Evolutionary conservation across 306 rosid species (phyloP).

Genomic region (Canavalia gladiata): DNA sequence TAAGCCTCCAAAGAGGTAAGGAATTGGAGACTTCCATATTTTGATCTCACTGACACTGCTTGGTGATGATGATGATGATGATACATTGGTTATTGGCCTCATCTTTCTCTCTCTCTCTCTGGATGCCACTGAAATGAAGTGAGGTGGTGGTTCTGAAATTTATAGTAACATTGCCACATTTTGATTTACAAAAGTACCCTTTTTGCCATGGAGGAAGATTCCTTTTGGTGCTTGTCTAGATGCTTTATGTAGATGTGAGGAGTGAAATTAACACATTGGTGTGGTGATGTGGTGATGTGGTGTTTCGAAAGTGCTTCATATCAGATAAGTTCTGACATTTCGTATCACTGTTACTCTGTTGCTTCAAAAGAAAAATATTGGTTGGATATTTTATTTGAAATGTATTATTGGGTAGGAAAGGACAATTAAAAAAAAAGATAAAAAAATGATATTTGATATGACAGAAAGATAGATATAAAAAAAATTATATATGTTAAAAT

Average conservation of each 20-base stretch:
- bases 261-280: conserved; percentile 22
- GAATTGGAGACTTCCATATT: conserved; percentile 80
- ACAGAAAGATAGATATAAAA: too few relatives aligned
- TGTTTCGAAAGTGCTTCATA: conserved; percentile 2
- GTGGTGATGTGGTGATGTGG: not conserved
- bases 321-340: conserved; percentile 6
- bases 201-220: conserved; percentile 54
- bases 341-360: conserved; percentile 1
- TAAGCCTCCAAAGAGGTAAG: conserved; percentile 84
- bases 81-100: conserved; percentile 51
- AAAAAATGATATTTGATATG: too few relatives aligned
- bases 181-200: conserved; percentile 66
- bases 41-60: conserved; percentile 8
- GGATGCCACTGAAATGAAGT: conserved; percentile 31
- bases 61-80: conserved; percentile 47
- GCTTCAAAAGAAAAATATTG: too few relatives aligned
- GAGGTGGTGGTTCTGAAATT: conserved; percentile 50
- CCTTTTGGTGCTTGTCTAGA: conserved; percentile 54
- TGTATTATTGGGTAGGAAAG: too few relatives aligned
- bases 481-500: too few relatives aligned
- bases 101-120: conserved; percentile 23
- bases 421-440: too few relatives aligned
- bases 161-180: conserved; percentile 49
- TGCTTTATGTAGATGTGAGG: conserved; percentile 54
- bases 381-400: too few relatives aligned